Percentiles rank a stretch among this genome's conserved stretches.
Evolutionary conservation across 2,329 filamentous ascomycete genomes (phyloP).

Genomic region (Colletotrichum noveboracense): DNA sequence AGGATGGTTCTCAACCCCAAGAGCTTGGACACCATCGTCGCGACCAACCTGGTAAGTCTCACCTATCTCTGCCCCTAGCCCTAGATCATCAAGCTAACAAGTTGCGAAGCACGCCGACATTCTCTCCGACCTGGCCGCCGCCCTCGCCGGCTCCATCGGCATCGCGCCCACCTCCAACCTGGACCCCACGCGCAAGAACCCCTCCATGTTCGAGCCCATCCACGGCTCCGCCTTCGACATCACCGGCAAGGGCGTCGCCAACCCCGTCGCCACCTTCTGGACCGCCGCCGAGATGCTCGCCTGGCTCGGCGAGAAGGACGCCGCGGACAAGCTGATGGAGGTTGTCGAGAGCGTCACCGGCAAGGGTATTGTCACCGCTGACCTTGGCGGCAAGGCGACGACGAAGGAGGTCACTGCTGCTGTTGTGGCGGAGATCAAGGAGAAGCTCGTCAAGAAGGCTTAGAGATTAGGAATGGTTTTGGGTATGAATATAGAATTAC

Average conservation of each 20-base stretch:
- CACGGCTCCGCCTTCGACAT: constrained; percentile 62
- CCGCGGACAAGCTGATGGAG: constrained; percentile 50
- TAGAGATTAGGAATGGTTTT: too few species aligned
- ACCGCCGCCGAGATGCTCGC: constrained; percentile 57
- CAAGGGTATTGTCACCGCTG: constrained; percentile 51
- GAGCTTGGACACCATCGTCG: constrained; percentile 66
- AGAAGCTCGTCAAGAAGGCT: not conserved
- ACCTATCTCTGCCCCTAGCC: accelerated
- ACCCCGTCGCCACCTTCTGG: constrained; percentile 61
- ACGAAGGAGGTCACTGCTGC: constrained; percentile 21
- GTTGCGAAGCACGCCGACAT: constrained; percentile 57
- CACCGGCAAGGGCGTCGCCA: constrained; percentile 56
- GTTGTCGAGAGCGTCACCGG: constrained; percentile 55
- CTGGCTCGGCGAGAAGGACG: constrained; percentile 57
- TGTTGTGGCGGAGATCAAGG: constrained; percentile 16
- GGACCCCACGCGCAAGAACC: constrained; percentile 57
- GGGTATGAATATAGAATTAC: not conserved
- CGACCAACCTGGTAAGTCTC: constrained; percentile 57
- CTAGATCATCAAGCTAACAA: not conserved
- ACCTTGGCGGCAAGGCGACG: constrained; percentile 48
- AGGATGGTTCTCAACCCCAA: constrained; percentile 65
- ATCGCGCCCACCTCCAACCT: constrained; percentile 71
- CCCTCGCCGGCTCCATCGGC: constrained; percentile 71
- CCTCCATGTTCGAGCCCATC: constrained; percentile 64
- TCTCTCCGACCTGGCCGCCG: constrained; percentile 70